Base-by-base conservation (phyloP, 257 asterid species). In the Rhazya stricta region DNA sequence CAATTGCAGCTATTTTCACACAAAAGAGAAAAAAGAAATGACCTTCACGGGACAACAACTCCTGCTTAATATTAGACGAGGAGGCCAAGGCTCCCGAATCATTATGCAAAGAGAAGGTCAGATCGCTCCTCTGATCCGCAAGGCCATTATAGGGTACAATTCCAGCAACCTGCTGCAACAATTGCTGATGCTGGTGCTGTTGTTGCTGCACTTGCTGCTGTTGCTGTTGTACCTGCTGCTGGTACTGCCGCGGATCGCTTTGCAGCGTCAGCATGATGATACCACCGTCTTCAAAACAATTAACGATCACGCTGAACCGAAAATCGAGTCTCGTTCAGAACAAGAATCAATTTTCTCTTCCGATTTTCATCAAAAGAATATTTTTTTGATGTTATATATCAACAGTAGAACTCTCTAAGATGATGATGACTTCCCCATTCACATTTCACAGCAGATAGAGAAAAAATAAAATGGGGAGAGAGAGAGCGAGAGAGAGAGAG, bases 261-360 rank as follows among this genome's bases (percentile, higher is more conserved):
- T 90, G 97, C 90, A 91, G 83, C 85, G 97, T 91, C 86, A 94
- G 91, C 98, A 94, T 94, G 74, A 32, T 76, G 51, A 46, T 32
- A 56, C 58, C 58, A 10, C n/a, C 58, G 57, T 61, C 32, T 21
- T 45, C 69, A 34, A 19, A 6, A 25, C 27, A 8, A 63, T 18
- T 16, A 27, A 63, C 67, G 41, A 61, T 30, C 42, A 34, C 18
- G 18, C 7, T 16, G 25, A 34, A 34, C 27, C 27, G 39, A 36
- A 60, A 34, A 63, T 63, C 29, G 7, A 4, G 36, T 34, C 25
- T 34, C 29, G 36, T 62, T 32, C 43, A 3, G 23, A 18, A 32
- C 9, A 63, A 63, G 67, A 61, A 61, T 34, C 45, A 63, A 34
- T 16, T 63, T 36, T 19, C 42, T 19, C 71, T 37, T 23, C 29